Conservation (phyloP, 352 stramenopile genomes). For the Phytophthora fragariae region DNA sequence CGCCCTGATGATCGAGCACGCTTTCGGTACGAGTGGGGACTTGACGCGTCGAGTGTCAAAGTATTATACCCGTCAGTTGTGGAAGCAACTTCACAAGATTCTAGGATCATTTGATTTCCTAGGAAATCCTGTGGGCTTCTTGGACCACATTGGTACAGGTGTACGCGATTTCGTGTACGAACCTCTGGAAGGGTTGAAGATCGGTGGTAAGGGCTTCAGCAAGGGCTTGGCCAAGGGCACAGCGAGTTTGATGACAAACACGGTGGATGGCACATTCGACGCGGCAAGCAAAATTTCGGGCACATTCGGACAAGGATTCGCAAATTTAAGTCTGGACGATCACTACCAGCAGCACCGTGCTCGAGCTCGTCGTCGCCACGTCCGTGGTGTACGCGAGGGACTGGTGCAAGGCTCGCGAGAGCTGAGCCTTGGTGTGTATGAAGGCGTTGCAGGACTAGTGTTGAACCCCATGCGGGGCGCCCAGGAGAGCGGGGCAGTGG, state of each 20-base stretch:
- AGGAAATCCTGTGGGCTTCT: slow-evolving; percentile 87
- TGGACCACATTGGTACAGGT: slow-evolving; percentile 96
- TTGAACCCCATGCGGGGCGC: slow-evolving; percentile 85
- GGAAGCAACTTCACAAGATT: slow-evolving; percentile 92
- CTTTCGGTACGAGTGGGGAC: slow-evolving; percentile 88
- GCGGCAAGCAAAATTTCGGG: slow-evolving; percentile 90
- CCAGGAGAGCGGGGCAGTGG: slow-evolving; percentile 80
- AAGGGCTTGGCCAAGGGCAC: slow-evolving; percentile 89
- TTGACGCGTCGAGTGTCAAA: slow-evolving; percentile 87
- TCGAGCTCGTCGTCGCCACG: slow-evolving; percentile 76
- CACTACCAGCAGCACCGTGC: slow-evolving; percentile 89
- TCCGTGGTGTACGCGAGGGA: slow-evolving; percentile 82
- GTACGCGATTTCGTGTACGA: slow-evolving; percentile 98
- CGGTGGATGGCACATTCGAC: slow-evolving; percentile 88
- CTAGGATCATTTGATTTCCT: slow-evolving; percentile 91
- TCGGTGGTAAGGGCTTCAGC: slow-evolving; percentile 87
- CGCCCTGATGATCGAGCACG: slow-evolving; percentile 90
- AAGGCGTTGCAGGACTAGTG: slow-evolving; percentile 85
- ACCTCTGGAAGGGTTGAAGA: slow-evolving; percentile 93
- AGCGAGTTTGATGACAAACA: slow-evolving; percentile 88
- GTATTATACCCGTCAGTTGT: slow-evolving; percentile 90
- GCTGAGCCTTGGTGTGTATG: slow-evolving; percentile 84
- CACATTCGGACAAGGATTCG: slow-evolving; percentile 88
- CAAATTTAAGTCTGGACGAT: slow-evolving; percentile 87
- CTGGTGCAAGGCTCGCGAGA: slow-evolving; percentile 88